Conservation (phyloP, 2,329 filamentous ascomycete species). For the Fusarium scirpi region DNA sequence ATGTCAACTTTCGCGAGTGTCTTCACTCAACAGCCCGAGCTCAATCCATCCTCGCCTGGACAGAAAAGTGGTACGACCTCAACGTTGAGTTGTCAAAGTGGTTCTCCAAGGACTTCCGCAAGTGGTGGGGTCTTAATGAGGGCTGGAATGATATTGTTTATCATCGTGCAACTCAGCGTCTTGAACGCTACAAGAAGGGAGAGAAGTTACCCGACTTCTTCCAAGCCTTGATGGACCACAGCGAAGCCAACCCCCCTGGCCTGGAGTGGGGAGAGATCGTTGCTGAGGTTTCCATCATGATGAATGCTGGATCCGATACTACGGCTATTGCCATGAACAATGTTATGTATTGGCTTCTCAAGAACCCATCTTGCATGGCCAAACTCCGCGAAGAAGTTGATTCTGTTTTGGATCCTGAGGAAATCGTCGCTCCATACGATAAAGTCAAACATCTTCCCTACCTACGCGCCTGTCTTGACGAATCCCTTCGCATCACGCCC, state of each 20-base stretch:
- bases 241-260: conserved; percentile 50
- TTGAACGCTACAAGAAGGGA: conserved; percentile 50
- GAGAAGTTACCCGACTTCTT: conserved; percentile 72
- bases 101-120: conserved; percentile 56
- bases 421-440: conserved; percentile 61
- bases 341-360: conserved; percentile 64
- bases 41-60: conserved; percentile 64
- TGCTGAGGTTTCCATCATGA: conserved; percentile 66
- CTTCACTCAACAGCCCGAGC: conserved; percentile 63
- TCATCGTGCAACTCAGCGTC: conserved; percentile 54
- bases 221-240: conserved; percentile 64
- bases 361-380: conserved; percentile 55
- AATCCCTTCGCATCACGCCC: conserved; percentile 54
- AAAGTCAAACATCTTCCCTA: conserved; percentile 65
- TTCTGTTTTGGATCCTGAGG: conserved; percentile 56
- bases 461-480: conserved; percentile 64
- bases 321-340: conserved; percentile 64
- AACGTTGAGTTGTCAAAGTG: conserved; percentile 61
- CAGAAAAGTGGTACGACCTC: conserved; percentile 63
- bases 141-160: conserved; percentile 56
- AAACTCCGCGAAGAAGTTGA: conserved; percentile 61
- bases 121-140: conserved; percentile 47
- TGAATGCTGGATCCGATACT: conserved; percentile 63
- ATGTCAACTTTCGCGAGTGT: conserved; percentile 61
- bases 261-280: conserved; percentile 70